phyloP scores from a whole-genome alignment of 2,329 filamentous ascomycete species.

The Furcasterigmium sp. region DNA sequence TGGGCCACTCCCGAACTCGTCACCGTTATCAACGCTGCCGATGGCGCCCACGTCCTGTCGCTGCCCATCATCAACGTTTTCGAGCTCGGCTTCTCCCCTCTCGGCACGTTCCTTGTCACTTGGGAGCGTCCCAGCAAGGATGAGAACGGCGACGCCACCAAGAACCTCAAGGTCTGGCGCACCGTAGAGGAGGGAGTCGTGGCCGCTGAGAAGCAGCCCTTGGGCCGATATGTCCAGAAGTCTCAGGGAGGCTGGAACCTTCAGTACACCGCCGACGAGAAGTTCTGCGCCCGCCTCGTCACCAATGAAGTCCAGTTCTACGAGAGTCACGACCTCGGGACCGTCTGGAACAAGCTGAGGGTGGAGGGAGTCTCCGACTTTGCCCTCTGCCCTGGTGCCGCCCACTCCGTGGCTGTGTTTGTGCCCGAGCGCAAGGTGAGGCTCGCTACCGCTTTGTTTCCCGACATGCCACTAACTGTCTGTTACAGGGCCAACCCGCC shows the following conservation, averaged over 20 bases:
- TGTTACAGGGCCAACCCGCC: constrained; percentile 77
- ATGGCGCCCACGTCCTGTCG: constrained; percentile 67
- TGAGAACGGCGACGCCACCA: constrained; percentile 84
- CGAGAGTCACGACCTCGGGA: constrained; percentile 77
- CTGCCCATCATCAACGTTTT: constrained; percentile 81
- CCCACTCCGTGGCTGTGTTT: constrained; percentile 90
- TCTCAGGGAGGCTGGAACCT: constrained; percentile 94
- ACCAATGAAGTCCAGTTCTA: constrained; percentile 99
- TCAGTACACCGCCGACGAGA: constrained; percentile 92
- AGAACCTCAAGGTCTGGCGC: constrained; percentile 97
- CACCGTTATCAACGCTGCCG: constrained; percentile 75
- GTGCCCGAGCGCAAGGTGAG: constrained; percentile 88
- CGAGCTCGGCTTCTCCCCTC: constrained; percentile 90
- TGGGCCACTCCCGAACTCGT: constrained; percentile 89
- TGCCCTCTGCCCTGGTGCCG: constrained; percentile 82
- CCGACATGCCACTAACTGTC: constrained; percentile 4
- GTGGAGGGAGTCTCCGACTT: constrained; percentile 89
- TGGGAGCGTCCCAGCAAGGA: constrained; percentile 95
- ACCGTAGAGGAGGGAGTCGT: constrained; percentile 65
- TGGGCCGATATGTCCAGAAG: constrained; percentile 93
- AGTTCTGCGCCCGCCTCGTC: constrained; percentile 85
- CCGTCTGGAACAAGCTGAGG: constrained; percentile 91
- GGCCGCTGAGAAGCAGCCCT: constrained; percentile 61
- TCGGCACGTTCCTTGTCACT: constrained; percentile 88
- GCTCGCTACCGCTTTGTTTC: no score